Base-by-base conservation (phyloP, 768 basidiomycete species). In the Xerocomellus amylosporus region DNA sequence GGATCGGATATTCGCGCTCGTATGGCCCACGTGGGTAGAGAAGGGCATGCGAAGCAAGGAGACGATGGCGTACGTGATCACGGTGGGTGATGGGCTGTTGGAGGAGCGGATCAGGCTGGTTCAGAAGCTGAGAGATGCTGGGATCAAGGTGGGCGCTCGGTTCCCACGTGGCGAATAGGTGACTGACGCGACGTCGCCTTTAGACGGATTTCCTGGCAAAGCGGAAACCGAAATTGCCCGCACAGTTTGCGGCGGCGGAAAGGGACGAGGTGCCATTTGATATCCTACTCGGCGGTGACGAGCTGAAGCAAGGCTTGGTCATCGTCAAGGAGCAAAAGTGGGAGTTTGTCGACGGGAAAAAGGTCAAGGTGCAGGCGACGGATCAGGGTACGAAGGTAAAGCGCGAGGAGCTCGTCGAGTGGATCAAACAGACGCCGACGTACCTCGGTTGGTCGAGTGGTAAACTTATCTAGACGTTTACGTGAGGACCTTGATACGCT, bases 161-260 rank as follows among this genome's bases (percentile, higher is more conserved):
- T 37, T n/a, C 20, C 9, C 17, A 31, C 20, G 4, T 19, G 17
- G 38, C 9, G 28, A 14, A 9, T n/a, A n/a, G 24, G 10, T 5
- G 19, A 39, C 49, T 63, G 42, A 60, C 45, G 5, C 36, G 42
- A 60, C 44, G 5, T 37, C 12, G 34, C 8, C 5, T 40, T 6
- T 61, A 95, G 93, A 81, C 90, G 53, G 97, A 98, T 70, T 98
- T 93, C 75, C 75, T 93, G 63, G 90, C 91, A 56, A 98, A 97
- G 71, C 83, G 76, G 51, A 98, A 97, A 69, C 95, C 97, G 0
- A 98, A 98, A 69, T 71, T 93, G 33, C 79, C 79, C 0, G 78
- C 84, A 3, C 96, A 99, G 65, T 98, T 96, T 67, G 89, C 89
- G 20, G 86, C 87, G 1, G 90, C 89, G 26, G 97, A 97, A 74